A percentile compares a stretch with the other conserved stretches of the same genome.
These are phyloP conservation scores for Conringia planisiliqua DNA, from an alignment of 345 rosid species.

Conservation along the genomic window DNA sequence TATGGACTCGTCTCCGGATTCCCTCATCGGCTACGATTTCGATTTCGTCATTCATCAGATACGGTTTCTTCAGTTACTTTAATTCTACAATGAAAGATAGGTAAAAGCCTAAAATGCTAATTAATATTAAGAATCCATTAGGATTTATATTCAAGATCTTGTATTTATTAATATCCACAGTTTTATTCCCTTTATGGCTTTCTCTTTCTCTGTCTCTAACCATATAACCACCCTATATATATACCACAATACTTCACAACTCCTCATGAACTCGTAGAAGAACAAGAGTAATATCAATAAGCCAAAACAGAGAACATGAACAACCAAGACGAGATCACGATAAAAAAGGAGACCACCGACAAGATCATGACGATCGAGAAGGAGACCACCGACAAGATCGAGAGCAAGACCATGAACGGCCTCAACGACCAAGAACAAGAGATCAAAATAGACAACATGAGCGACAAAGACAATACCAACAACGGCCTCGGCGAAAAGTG, in stretches of 20 bases:
- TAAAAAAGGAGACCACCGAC: not conserved
- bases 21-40: slow-evolving; percentile 4
- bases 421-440: slow-evolving; percentile 14
- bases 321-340: not conserved
- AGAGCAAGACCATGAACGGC: not conserved
- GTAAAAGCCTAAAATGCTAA: not conserved
- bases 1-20: not conserved
- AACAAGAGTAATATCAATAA: slow-evolving; percentile 4
- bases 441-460: slow-evolving; percentile 5
- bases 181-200: not conserved
- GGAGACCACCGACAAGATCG: not conserved
- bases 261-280: not conserved
- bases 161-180: not conserved
- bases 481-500: slow-evolving; percentile 42
- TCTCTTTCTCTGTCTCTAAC: not conserved
- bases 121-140: not conserved
- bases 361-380: not conserved
- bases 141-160: not conserved
- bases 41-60: not conserved
- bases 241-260: slow-evolving; percentile 1
- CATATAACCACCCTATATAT: slow-evolving; percentile 1
- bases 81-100: not conserved
- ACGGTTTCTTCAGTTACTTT: not conserved
- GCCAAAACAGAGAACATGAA: not conserved
- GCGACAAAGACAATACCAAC: not conserved